Base-by-base conservation (phyloP, 1,139 yeast genomes). In the Eremothecium sinecaudum region DNA sequence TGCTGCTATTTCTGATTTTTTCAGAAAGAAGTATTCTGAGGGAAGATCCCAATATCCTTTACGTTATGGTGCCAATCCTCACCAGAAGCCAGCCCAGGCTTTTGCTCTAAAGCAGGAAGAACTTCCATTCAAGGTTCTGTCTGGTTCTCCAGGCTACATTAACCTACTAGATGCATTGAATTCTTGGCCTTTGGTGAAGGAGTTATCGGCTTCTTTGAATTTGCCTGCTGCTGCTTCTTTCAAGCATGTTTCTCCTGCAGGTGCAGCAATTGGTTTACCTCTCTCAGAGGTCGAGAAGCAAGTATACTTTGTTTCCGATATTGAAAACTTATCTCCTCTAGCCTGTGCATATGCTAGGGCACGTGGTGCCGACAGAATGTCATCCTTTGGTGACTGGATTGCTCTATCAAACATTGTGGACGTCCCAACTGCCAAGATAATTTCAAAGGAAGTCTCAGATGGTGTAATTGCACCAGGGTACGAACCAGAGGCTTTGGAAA, bases 321-420 rank as follows among this genome's bases (percentile, higher is more conserved):
- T 90, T 56, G 94, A 84, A 64, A 82, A 86, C 70, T 70, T 90
- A 59, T 83, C 96, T 20, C 97, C 97, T 40, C 71, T 90, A 58
- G 98, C 98, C 44, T 82, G 82, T 57, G 98, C 98, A 40, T 90
- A 90, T 56, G 98, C 98, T 28, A 81, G 98, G 66, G 98, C 98
- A 37, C 81, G 98, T 66, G 98, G 98, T 62, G 98, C 98, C 47
- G 98, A 90, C 67, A 80, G 98, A 72, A 90, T 90, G 98, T 86
- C 97, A 10, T 83, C 95, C 11, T 90, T 90, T 58, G 98, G 98
- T 59, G 98, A 90, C 66, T 90, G 87, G 72, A 90, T 90, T 56
- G 98, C 98, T 36, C 71, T 90, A 46, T 84, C 96, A 42, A 87
- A 87, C 69, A 83, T 82, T 63, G 98, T 90, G 46, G 98, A 90